Conservation (phyloP, 2,329 filamentous ascomycete genomes). For the Claviceps digitariae region DNA sequence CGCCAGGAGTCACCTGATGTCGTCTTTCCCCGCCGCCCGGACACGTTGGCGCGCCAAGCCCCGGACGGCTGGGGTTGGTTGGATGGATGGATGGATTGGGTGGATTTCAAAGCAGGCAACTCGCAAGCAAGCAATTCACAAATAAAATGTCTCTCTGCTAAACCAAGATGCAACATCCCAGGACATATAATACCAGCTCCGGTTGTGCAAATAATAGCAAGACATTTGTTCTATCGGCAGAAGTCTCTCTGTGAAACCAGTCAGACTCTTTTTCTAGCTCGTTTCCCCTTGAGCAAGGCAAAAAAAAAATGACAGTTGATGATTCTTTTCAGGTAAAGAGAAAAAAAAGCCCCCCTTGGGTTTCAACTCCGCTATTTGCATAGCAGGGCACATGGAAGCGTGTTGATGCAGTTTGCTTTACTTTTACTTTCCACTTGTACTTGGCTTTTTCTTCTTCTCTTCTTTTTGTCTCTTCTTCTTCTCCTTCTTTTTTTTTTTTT, state of each 20-base stretch:
- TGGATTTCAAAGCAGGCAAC: slow-evolving; percentile 22
- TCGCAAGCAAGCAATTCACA: neutral
- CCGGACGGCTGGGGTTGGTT: neutral
- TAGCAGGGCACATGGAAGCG: neutral
- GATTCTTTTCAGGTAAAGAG: slow-evolving; percentile 32
- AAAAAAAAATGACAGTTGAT: slow-evolving; percentile 26
- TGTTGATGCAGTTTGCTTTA: neutral
- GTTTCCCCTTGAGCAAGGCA: slow-evolving; percentile 3
- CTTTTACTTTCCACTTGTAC: neutral
- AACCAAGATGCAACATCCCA: slow-evolving; percentile 15
- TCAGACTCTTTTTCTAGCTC: neutral
- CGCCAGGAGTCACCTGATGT: slow-evolving; percentile 1
- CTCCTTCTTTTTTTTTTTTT: neutral
- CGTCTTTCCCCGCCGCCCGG: neutral
- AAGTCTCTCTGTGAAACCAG: slow-evolving; percentile 9
- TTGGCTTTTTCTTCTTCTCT: neutral
- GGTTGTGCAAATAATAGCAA: slow-evolving; percentile 10
- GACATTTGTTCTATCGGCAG: slow-evolving; percentile 17
- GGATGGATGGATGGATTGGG: neutral
- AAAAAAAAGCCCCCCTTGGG: neutral
- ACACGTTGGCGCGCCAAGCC: neutral
- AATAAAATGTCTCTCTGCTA: slow-evolving; percentile 15
- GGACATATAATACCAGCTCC: slow-evolving; percentile 2
- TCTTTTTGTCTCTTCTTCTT: neutral
- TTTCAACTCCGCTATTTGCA: neutral